These are phyloP conservation scores for Monosporascus ibericus DNA, from an alignment of 2,329 filamentous ascomycete species.

Conservation along the genomic window DNA sequence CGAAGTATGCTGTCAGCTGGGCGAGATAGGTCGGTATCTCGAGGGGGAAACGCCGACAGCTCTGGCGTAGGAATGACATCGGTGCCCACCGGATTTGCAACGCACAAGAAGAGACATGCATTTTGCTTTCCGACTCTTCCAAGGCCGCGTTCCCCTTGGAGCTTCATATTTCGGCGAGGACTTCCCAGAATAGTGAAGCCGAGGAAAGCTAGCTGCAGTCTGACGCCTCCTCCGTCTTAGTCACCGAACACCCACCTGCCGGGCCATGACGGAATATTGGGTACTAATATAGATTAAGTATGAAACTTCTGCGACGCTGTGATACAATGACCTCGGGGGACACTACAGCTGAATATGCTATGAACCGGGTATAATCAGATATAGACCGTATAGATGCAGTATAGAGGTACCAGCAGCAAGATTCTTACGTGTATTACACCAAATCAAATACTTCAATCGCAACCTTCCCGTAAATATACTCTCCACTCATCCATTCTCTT, in stretches of 20 bases:
- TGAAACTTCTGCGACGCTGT: not conserved
- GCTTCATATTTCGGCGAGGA: not conserved
- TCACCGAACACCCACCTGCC: not conserved
- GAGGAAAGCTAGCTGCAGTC: not conserved
- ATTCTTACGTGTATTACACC: not conserved
- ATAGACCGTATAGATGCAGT: not conserved
- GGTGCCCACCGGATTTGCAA: too few species aligned
- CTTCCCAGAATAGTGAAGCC: not conserved
- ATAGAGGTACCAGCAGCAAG: not conserved
- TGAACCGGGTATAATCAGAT: not conserved
- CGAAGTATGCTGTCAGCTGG: slow-evolving; percentile 18
- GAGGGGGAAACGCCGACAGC: slow-evolving; percentile 1
- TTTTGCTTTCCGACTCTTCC: not conserved
- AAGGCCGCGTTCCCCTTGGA: not conserved
- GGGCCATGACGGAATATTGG: not conserved
- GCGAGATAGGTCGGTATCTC: slow-evolving; percentile 8
- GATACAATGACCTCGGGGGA: not conserved
- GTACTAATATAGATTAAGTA: not conserved
- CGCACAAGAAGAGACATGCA: too few species aligned
- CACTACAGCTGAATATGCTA: not conserved
- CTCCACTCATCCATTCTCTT: not conserved
- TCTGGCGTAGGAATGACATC: not conserved
- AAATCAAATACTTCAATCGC: not conserved
- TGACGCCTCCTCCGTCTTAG: not conserved
- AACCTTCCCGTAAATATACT: not conserved